Percentiles rank a stretch among this genome's conserved stretches.
Conservation (phyloP, 164 flowering plant species). For the Vitis vinifera region DNA sequence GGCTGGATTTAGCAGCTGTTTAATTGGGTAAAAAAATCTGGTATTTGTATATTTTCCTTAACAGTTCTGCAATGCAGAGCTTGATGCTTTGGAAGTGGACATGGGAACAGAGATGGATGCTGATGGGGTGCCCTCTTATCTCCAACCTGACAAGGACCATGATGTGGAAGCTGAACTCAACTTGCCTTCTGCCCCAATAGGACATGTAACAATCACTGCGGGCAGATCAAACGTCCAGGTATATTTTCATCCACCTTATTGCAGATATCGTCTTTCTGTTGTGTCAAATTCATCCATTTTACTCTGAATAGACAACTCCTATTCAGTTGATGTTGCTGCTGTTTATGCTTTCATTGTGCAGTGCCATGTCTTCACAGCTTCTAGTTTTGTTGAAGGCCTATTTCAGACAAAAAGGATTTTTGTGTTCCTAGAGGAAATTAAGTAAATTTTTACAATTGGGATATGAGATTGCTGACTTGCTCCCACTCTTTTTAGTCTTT, state of each 20-base stretch:
- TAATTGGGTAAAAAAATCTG: no score
- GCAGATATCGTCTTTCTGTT: not conserved
- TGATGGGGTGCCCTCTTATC: conserved; percentile 84
- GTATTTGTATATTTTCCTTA: not conserved
- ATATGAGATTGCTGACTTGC: no score
- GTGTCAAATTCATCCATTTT: not conserved
- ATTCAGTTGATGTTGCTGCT: no score
- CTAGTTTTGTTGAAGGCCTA: no score
- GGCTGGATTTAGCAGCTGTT: no score
- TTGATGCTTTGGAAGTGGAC: conserved; percentile 96
- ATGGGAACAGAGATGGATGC: conserved; percentile 86
- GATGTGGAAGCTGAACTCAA: conserved; percentile 77
- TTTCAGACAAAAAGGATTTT: no score
- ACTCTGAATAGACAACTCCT: not conserved
- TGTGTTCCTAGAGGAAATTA: no score
- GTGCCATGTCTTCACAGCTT: no score
- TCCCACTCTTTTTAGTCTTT: no score
- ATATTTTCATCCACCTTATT: not conserved
- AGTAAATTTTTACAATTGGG: no score
- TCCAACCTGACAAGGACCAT: conserved; percentile 80
- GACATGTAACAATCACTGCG: conserved; percentile 55
- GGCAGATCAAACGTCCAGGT: conserved; percentile 72
- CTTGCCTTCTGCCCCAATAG: conserved; percentile 87
- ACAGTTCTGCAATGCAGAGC: conserved; percentile 53
- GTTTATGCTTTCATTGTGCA: no score